Percentiles rank a stretch among this genome's conserved stretches.
phyloP scores from a whole-genome alignment of 148 eudicot species.

The Chenopodium suecicum region DNA sequence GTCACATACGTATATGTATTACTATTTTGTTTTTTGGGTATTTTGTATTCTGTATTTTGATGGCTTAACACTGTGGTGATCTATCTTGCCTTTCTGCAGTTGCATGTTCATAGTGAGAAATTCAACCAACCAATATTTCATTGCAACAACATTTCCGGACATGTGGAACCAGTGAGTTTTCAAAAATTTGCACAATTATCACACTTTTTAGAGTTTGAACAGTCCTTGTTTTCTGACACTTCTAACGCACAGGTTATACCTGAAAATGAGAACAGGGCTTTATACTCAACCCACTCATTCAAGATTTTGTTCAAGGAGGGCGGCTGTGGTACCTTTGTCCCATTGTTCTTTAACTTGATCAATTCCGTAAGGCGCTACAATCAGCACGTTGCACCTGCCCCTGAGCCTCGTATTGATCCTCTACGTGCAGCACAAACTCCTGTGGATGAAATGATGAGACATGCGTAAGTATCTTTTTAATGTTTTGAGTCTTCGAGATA shows the following conservation, averaged over 20 bases:
- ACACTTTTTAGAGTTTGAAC: neutral
- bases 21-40: neutral
- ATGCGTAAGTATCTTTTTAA: conserved; percentile 57
- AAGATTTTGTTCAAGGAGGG: conserved; percentile 97
- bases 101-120: conserved; percentile 69
- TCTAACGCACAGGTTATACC: conserved; percentile 65
- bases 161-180: conserved; percentile 82
- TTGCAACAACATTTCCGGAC: conserved; percentile 89
- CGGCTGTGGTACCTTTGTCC: conserved; percentile 94
- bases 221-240: neutral
- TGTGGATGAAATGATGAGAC: conserved; percentile 98
- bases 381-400: conserved; percentile 41
- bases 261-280: conserved; percentile 71
- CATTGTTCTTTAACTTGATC: conserved; percentile 79
- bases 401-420: conserved; percentile 67
- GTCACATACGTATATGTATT: neutral
- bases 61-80: neutral
- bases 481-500: too few species aligned
- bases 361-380: conserved; percentile 66
- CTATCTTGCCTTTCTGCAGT: conserved; percentile 41
- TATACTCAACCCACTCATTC: conserved; percentile 83
- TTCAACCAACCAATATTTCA: conserved; percentile 90
- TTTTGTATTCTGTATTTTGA: neutral
- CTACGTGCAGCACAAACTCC: conserved; percentile 89
- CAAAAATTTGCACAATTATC: neutral